Evolutionary conservation across 495 filamentous ascomycete species (phyloP).

Genomic region (Podospora australis): DNA sequence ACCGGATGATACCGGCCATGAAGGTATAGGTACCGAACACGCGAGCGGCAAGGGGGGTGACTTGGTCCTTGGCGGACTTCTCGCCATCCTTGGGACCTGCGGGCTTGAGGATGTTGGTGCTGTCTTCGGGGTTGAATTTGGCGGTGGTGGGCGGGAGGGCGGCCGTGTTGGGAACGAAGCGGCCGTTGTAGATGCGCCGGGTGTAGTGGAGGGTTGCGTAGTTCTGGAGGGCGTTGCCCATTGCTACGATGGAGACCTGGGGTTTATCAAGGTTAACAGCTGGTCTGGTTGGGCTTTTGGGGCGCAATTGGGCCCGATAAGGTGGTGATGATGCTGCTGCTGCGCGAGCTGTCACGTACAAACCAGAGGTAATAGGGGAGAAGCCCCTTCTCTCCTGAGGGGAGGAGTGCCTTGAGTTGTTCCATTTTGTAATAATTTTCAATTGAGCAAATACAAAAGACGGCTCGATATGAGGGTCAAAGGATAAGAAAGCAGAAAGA

Average conservation of each 20-base stretch:
- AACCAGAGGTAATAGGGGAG: slow-evolving; percentile 43
- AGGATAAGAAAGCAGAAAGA: too few species aligned
- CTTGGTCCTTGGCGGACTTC: slow-evolving; percentile 46
- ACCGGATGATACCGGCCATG: slow-evolving; percentile 63
- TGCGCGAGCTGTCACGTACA: slow-evolving; percentile 27
- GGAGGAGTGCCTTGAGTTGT: slow-evolving; percentile 30
- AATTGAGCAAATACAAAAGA: too few species aligned
- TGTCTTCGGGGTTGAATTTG: slow-evolving; percentile 40
- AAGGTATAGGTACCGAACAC: slow-evolving; percentile 92
- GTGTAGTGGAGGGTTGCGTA: slow-evolving; percentile 69
- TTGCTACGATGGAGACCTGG: slow-evolving; percentile 68
- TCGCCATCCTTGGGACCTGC: slow-evolving; percentile 40
- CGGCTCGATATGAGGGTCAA: too few species aligned
- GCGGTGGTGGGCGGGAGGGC: slow-evolving; percentile 25
- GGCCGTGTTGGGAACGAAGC: slow-evolving; percentile 38
- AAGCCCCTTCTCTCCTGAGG: slow-evolving; percentile 36
- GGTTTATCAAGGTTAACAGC: neutral
- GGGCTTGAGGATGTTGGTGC: slow-evolving; percentile 35
- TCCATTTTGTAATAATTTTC: slow-evolving; percentile 29
- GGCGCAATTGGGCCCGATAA: neutral
- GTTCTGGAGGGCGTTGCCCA: slow-evolving; percentile 76
- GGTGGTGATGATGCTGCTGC: neutral
- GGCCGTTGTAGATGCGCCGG: slow-evolving; percentile 64
- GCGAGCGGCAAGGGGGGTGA: slow-evolving; percentile 68
- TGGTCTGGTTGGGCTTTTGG: neutral